Conservation (phyloP, 352 stramenopile genomes). For the Blastocystis sp. region DNA sequence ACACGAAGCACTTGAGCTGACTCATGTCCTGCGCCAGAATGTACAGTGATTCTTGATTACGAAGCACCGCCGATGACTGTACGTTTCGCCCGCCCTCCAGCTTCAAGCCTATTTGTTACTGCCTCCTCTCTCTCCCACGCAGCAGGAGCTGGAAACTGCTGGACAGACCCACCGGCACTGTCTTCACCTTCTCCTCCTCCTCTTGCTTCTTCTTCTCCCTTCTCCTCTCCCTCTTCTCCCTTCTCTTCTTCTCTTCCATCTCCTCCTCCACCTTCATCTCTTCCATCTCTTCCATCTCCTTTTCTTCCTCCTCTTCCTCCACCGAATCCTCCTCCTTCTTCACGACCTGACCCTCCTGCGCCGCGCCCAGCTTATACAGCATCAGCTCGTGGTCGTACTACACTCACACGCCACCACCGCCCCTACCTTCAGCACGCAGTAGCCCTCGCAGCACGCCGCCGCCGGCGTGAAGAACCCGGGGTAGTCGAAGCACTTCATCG, state of each 20-base stretch:
- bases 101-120: neutral
- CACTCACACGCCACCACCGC: neutral
- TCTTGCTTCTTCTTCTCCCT: neutral
- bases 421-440: neutral
- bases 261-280: too few relatives aligned
- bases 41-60: neutral
- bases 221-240: neutral
- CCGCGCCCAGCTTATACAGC: neutral
- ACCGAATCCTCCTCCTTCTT: neutral
- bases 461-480: neutral
- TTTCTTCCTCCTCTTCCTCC: too few relatives aligned
- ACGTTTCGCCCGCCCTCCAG: conserved; percentile 12
- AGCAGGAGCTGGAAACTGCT: neutral
- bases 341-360: neutral
- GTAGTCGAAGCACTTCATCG: neutral
- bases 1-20: conserved; percentile 16
- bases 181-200: neutral
- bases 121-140: neutral
- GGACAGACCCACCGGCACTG: neutral
- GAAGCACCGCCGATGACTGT: neutral
- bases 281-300: too few relatives aligned
- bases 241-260: too few relatives aligned
- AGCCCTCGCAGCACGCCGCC: neutral
- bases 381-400: conserved; percentile 26
- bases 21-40: neutral